Percentiles rank a stretch among this genome's conserved stretches.
Evolutionary conservation across 495 filamentous ascomycete species (phyloP).

Genomic region (Tetracladium marchalianum): DNA sequence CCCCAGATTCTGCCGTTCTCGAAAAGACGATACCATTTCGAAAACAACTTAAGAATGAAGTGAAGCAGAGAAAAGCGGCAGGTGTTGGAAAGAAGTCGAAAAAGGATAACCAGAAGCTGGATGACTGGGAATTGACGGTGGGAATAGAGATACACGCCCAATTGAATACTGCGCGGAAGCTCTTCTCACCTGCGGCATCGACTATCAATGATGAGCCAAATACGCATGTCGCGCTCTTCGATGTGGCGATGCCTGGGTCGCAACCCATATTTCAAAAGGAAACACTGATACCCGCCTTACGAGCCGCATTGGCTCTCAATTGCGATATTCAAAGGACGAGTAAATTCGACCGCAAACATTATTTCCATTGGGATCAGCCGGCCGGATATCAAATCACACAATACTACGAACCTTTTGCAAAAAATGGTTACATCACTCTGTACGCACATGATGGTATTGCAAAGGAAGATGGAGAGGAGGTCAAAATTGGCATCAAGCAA

Average conservation of each 20-base stretch:
- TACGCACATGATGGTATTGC: conserved; percentile 71
- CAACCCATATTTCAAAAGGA: conserved; percentile 80
- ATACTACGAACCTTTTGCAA: conserved; percentile 82
- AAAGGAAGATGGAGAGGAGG: conserved; percentile 49
- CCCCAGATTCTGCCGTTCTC: conserved; percentile 1
- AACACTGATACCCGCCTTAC: conserved; percentile 77
- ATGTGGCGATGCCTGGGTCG: conserved; percentile 79
- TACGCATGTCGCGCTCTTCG: conserved; percentile 77
- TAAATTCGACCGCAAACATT: conserved; percentile 92
- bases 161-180: conserved; percentile 72
- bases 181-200: conserved; percentile 73
- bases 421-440: conserved; percentile 60
- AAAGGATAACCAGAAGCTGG: conserved; percentile 38
- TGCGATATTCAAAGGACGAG: conserved; percentile 68
- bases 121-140: conserved; percentile 81
- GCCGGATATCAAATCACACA: conserved; percentile 96
- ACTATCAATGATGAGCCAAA: conserved; percentile 65
- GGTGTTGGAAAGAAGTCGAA: conserved; percentile 26
- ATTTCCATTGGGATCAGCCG: conserved; percentile 97
- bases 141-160: conserved; percentile 98
- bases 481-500: conserved; percentile 77
- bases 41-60: conserved; percentile 67
- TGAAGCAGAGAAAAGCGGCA: conserved; percentile 37
- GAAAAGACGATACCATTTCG: conserved; percentile 42
- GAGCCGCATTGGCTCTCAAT: conserved; percentile 75